A percentile compares a stretch with the other conserved stretches of the same genome.
These are phyloP conservation scores for Annona squamosa DNA, from an alignment of 164 flowering plant genomes.

Conservation along the genomic window DNA sequence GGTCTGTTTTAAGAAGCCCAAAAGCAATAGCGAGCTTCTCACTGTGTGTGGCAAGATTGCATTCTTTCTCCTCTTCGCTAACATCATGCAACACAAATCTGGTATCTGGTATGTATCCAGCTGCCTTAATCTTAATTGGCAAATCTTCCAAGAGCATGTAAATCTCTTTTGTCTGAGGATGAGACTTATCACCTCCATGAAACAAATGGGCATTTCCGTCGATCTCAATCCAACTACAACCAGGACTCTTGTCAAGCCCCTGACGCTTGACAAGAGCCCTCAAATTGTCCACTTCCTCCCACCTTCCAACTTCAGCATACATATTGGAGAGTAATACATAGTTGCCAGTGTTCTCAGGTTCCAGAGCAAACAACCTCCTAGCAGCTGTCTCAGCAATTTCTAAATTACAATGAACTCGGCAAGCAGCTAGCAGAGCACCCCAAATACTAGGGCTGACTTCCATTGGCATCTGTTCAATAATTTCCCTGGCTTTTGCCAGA, in stretches of 20 bases:
- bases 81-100: slow-evolving; percentile 40
- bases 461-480: slow-evolving; percentile 31
- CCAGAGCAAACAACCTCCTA: slow-evolving; percentile 35
- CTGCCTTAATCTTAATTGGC: slow-evolving; percentile 32
- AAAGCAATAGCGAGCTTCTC: slow-evolving; percentile 56
- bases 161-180: slow-evolving; percentile 35
- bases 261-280: slow-evolving; percentile 25
- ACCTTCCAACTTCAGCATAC: slow-evolving; percentile 49
- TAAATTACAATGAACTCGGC: slow-evolving; percentile 34
- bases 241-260: slow-evolving; percentile 43
- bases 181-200: slow-evolving; percentile 43
- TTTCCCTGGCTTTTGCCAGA: slow-evolving; percentile 32
- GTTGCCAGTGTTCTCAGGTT: slow-evolving; percentile 50
- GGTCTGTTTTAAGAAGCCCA: slow-evolving; percentile 37
- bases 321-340: slow-evolving; percentile 50
- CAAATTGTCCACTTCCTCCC: slow-evolving; percentile 42
- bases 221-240: slow-evolving; percentile 54
- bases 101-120: slow-evolving; percentile 43
- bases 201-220: slow-evolving; percentile 40
- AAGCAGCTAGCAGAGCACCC: slow-evolving; percentile 58
- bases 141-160: slow-evolving; percentile 31
- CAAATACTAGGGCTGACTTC: slow-evolving; percentile 44
- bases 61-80: slow-evolving; percentile 43
- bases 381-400: slow-evolving; percentile 53
- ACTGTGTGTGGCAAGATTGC: slow-evolving; percentile 25